Evolutionary conservation across 1,284 basidiomycete genomes (phyloP).

Genomic region (Ceratobasidium sp.): DNA sequence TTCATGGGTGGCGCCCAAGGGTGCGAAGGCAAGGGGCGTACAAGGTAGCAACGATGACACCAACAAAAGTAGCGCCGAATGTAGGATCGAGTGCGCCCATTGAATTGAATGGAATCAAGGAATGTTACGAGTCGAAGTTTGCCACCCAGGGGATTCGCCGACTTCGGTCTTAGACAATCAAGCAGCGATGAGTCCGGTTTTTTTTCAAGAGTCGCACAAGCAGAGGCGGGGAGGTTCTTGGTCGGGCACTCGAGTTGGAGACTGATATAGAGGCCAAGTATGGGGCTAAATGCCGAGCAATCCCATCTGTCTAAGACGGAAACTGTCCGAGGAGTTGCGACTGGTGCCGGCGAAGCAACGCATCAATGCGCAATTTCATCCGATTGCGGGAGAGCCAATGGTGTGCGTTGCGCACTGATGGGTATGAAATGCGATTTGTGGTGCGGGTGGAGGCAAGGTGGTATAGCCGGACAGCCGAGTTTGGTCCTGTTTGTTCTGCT

Average conservation of each 20-base stretch:
- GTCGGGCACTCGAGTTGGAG: background rate
- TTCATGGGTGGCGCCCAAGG: no score
- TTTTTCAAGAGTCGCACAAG: background rate
- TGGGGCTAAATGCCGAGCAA: background rate
- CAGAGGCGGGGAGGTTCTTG: background rate
- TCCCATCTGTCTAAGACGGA: background rate
- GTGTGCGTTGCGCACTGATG: no score
- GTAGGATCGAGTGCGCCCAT: constrained; percentile 20
- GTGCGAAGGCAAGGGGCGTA: background rate
- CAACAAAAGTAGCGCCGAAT: constrained; percentile 34
- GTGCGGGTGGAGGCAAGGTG: background rate
- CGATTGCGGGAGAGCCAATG: no score
- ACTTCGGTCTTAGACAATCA: background rate
- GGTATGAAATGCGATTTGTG: background rate
- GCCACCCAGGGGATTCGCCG: background rate
- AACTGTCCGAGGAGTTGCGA: background rate
- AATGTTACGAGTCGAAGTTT: background rate
- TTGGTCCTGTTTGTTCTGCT: no score
- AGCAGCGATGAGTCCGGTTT: no score
- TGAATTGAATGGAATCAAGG: background rate
- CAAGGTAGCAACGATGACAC: constrained; percentile 21
- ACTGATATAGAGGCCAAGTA: background rate
- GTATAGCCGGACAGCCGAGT: background rate
- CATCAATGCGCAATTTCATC: no score
- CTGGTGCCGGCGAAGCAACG: no score